Percentiles rank a stretch among this genome's conserved stretches.
Evolutionary conservation across 2,329 filamentous ascomycete species (phyloP).

Genomic region (Fusarium drepaniforme): DNA sequence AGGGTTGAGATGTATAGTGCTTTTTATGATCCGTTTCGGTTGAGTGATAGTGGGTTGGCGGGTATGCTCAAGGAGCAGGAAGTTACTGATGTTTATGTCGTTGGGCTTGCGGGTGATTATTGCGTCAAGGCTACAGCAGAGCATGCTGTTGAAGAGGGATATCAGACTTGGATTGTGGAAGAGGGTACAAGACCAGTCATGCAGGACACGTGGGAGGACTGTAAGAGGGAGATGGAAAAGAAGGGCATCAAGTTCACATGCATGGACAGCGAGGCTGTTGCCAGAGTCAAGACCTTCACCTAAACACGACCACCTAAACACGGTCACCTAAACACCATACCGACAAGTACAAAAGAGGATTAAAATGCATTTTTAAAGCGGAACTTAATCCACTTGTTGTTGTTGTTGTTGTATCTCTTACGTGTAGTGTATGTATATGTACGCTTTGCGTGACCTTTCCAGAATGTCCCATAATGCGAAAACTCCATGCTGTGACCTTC

Average conservation of each 20-base stretch:
- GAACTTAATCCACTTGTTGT: conserved; percentile 25
- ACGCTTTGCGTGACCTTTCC: conserved; percentile 40
- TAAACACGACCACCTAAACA: conserved; percentile 26
- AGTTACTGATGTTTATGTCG: conserved; percentile 86
- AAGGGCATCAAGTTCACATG: conserved; percentile 74
- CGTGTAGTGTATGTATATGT: conserved; percentile 38
- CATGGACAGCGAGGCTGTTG: conserved; percentile 36
- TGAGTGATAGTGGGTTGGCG: conserved; percentile 74
- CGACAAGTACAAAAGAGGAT: conserved; percentile 7
- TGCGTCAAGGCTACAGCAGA: conserved; percentile 88
- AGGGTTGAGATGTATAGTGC: conserved; percentile 94
- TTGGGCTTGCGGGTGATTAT: conserved; percentile 89
- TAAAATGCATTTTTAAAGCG: conserved; percentile 34
- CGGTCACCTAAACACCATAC: conserved; percentile 6
- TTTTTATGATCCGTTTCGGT: conserved; percentile 84
- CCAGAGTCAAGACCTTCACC: conserved; percentile 31
- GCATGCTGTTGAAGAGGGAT: conserved; percentile 82
- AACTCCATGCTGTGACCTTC: conserved; percentile 43
- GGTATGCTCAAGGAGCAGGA: conserved; percentile 64
- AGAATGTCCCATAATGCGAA: conserved; percentile 45
- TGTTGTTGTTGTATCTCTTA: conserved; percentile 21
- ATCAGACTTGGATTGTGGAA: conserved; percentile 79
- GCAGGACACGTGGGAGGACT: conserved; percentile 67
- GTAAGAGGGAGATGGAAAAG: conserved; percentile 64
- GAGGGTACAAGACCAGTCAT: conserved; percentile 84